Percentiles rank a stretch among this genome's conserved stretches.
Conservation (phyloP, 2,329 filamentous ascomycete genomes). For the Hypoxylon sp. region DNA sequence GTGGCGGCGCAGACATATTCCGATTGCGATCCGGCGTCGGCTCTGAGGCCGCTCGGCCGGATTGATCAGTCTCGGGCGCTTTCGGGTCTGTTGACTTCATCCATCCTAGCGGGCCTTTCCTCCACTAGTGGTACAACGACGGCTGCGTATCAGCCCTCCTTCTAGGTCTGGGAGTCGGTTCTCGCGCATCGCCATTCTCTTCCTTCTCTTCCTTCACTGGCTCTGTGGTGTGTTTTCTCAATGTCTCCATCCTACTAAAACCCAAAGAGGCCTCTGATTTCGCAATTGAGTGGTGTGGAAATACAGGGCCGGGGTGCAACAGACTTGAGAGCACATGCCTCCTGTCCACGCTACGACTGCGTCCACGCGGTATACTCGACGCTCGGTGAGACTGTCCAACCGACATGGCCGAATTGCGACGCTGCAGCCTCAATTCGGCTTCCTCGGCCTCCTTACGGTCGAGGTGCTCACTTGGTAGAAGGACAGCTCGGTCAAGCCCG, state of each 20-base stretch:
- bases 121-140: conserved; percentile 44
- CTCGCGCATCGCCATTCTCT: conserved; percentile 34
- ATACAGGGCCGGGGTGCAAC: conserved; percentile 50
- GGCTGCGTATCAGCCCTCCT: conserved; percentile 47
- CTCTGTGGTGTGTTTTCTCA: conserved; percentile 43
- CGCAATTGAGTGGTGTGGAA: conserved; percentile 40
- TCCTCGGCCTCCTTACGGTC: conserved; percentile 66
- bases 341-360: conserved; percentile 49
- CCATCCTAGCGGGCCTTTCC: conserved; percentile 32
- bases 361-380: conserved; percentile 43
- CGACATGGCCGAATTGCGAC: conserved; percentile 55
- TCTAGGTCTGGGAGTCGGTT: conserved; percentile 19
- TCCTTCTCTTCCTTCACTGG: conserved; percentile 40
- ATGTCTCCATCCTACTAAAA: conserved; percentile 37
- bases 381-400: conserved; percentile 41
- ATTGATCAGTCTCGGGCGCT: neutral
- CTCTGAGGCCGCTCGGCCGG: conserved; percentile 26
- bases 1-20: neutral
- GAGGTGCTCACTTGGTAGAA: conserved; percentile 69
- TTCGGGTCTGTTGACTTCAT: conserved; percentile 14
- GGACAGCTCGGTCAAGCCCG: conserved; percentile 71
- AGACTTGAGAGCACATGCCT: conserved; percentile 47
- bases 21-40: conserved; percentile 6
- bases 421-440: conserved; percentile 54
- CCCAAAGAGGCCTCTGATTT: conserved; percentile 40